Conservation (phyloP, 1,284 basidiomycete genomes). For the Bjerkandera adusta region DNA sequence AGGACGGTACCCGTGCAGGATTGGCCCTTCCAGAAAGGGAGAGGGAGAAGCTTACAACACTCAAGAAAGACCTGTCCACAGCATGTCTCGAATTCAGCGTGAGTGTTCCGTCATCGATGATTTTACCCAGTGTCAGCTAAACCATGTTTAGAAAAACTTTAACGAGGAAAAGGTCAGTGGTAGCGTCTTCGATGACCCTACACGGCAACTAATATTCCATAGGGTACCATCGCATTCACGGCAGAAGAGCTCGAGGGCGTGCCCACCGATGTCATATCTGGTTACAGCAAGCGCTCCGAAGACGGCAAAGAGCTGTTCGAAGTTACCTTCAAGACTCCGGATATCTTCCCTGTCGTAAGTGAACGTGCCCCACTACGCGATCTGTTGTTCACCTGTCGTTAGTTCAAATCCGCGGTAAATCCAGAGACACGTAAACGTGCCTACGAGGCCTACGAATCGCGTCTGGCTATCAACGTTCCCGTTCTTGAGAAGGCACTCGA, state of each 20-base stretch:
- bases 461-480: conserved; percentile 67
- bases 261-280: conserved; percentile 72
- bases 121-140: not conserved
- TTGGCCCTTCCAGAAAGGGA: conserved; percentile 68
- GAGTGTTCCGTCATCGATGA: conserved; percentile 26
- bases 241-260: conserved; percentile 76
- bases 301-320: conserved; percentile 59
- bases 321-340: conserved; percentile 71
- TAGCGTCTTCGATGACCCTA: not conserved
- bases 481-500: conserved; percentile 63
- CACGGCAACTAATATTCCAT: not conserved
- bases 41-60: conserved; percentile 49
- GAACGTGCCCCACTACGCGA: not conserved
- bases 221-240: conserved; percentile 67
- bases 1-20: conserved; percentile 75
- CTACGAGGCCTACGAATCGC: conserved; percentile 63
- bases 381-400: not conserved
- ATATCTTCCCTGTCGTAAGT: conserved; percentile 75
- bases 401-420: conserved; percentile 77
- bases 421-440: conserved; percentile 67
- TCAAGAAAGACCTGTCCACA: conserved; percentile 71
- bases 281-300: conserved; percentile 64
- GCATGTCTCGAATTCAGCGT: conserved; percentile 74
- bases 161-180: conserved; percentile 77
- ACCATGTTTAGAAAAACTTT: conserved; percentile 68